These are phyloP conservation scores for Candida gorgasii DNA, from an alignment of 805 yeast species.

Conservation along the genomic window DNA sequence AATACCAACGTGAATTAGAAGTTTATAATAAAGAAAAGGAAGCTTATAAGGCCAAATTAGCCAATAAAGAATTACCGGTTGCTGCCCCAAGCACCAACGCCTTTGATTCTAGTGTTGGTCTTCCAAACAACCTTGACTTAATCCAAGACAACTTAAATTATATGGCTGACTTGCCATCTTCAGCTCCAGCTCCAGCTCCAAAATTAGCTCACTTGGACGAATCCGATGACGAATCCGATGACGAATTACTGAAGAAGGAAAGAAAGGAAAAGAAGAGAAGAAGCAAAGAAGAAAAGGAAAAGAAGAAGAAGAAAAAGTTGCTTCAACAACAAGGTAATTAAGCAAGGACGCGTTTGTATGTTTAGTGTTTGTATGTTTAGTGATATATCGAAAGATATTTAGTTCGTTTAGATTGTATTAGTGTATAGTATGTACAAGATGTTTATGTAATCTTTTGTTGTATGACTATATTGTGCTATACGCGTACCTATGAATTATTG, in stretches of 20 bases:
- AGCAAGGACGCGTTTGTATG: not conserved
- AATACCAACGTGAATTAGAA: constrained; percentile 49
- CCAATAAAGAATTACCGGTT: constrained; percentile 12
- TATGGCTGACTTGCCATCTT: constrained; percentile 15
- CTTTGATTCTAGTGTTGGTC: not conserved
- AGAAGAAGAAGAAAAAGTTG: constrained; percentile 19
- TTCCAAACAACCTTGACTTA: constrained; percentile 6
- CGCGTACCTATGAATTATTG: not conserved
- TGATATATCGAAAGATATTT: constrained; percentile 6
- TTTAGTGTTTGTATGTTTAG: constrained; percentile 4
- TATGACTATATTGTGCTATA: too few relatives aligned
- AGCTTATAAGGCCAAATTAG: constrained; percentile 32
- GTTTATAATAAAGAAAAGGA: constrained; percentile 35
- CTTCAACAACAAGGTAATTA: constrained; percentile 8
- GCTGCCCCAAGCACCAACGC: constrained; percentile 5
- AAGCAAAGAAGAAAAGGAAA: constrained; percentile 17
- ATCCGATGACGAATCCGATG: constrained; percentile 10
- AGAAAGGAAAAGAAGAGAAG: constrained; percentile 45
- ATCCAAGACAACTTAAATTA: constrained; percentile 14
- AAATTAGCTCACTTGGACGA: constrained; percentile 8
- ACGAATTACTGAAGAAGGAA: constrained; percentile 43
- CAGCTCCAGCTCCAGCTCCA: constrained; percentile 8
- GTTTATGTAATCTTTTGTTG: too few relatives aligned
- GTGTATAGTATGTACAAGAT: constrained; percentile 6
- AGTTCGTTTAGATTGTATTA: constrained; percentile 7